A percentile compares a stretch with the other conserved stretches of the same genome.
phyloP scores from a whole-genome alignment of 116 monocot genomes.

The Zostera marina region DNA sequence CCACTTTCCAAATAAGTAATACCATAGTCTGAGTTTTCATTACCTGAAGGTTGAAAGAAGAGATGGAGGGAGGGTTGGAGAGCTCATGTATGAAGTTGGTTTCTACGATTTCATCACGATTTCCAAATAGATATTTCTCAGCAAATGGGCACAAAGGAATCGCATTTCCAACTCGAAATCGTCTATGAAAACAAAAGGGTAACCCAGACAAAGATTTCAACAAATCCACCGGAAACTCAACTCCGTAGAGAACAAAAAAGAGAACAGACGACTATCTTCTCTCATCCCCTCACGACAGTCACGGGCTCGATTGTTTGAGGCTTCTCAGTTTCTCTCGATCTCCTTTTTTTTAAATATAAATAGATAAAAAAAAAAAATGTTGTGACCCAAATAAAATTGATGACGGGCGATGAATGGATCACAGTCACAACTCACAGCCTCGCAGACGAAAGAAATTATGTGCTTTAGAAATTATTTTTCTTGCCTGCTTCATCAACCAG shows the following conservation, averaged over 20 bases:
- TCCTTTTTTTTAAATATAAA: too few relatives aligned
- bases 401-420: neutral
- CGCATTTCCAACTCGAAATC: slow-evolving; percentile 4
- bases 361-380: too few relatives aligned
- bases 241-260: neutral
- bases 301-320: too few relatives aligned
- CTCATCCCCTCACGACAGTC: too few relatives aligned
- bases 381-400: too few relatives aligned
- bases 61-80: too few relatives aligned
- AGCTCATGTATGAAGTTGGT: too few relatives aligned
- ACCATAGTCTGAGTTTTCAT: slow-evolving; percentile 22
- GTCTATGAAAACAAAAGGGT: slow-evolving; percentile 11
- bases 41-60: neutral
- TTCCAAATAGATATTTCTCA: slow-evolving; percentile 3
- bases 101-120: too few relatives aligned
- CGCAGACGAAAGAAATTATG: neutral
- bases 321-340: too few relatives aligned
- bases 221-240: neutral
- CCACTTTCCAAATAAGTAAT: slow-evolving; percentile 21
- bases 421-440: neutral
- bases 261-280: neutral
- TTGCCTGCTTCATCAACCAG: too few relatives aligned
- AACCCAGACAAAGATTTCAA: slow-evolving; percentile 31
- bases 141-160: slow-evolving; percentile 2
- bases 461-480: too few relatives aligned